These are phyloP conservation scores for Podospora fimiseda DNA, from an alignment of 495 filamentous ascomycete genomes.

Conservation along the genomic window DNA sequence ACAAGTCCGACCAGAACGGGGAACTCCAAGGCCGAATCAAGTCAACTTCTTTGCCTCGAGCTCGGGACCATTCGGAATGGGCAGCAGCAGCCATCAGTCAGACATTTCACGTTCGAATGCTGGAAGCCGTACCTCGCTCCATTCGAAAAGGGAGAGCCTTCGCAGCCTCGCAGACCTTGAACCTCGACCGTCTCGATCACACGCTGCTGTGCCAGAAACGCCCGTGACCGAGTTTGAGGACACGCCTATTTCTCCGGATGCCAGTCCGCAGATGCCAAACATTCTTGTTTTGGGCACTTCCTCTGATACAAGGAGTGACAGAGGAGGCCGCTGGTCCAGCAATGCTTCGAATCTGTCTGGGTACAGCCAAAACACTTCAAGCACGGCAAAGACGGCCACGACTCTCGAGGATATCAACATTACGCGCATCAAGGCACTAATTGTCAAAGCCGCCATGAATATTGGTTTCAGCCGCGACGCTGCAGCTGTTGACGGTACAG, in stretches of 20 bases:
- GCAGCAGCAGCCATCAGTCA: slow-evolving; percentile 22
- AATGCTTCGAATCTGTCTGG: slow-evolving; percentile 66
- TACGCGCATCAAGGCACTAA: slow-evolving; percentile 63
- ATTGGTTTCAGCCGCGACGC: slow-evolving; percentile 58
- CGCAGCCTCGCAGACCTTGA: slow-evolving; percentile 31
- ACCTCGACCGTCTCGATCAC: slow-evolving; percentile 21
- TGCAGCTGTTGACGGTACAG: slow-evolving; percentile 25
- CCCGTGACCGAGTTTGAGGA: slow-evolving; percentile 93
- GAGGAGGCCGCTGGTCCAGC: slow-evolving; percentile 61
- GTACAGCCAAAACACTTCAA: slow-evolving; percentile 69
- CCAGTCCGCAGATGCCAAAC: slow-evolving; percentile 67
- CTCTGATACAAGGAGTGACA: slow-evolving; percentile 31
- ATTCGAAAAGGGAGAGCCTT: slow-evolving; percentile 39
- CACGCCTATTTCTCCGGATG: slow-evolving; percentile 69
- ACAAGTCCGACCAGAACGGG: slow-evolving; percentile 76
- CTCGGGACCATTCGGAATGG: slow-evolving; percentile 16
- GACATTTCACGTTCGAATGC: slow-evolving; percentile 28
- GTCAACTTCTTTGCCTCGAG: slow-evolving; percentile 53
- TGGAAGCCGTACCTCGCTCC: slow-evolving; percentile 38
- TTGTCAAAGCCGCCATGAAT: slow-evolving; percentile 76
- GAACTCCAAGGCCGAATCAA: slow-evolving; percentile 78
- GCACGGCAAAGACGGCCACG: slow-evolving; percentile 65
- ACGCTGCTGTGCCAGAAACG: slow-evolving; percentile 61
- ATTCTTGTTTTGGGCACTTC: slow-evolving; percentile 76
- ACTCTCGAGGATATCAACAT: slow-evolving; percentile 64